Evolutionary conservation across 768 basidiomycete genomes (phyloP).

Genomic region (Pulveroboletus sp.): DNA sequence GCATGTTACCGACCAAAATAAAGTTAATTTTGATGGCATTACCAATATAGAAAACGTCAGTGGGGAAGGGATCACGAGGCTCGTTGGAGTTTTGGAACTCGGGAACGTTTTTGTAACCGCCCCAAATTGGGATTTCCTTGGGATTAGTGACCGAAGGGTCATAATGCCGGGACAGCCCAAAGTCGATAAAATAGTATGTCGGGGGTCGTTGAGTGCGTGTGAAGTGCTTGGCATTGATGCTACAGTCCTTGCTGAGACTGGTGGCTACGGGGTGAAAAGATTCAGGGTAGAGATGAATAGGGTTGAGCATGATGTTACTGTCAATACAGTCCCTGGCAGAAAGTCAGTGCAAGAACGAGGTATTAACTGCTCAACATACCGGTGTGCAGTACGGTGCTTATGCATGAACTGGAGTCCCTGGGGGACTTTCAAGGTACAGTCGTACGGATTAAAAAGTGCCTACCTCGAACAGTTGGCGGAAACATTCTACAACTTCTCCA

Average conservation of each 20-base stretch:
- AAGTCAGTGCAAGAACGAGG: neutral
- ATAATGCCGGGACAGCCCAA: slow-evolving; percentile 35
- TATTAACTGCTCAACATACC: neutral
- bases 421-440: neutral
- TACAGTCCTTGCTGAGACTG: slow-evolving; percentile 16
- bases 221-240: slow-evolving; percentile 18
- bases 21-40: slow-evolving; percentile 36
- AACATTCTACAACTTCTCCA: slow-evolving; percentile 33
- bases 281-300: slow-evolving; percentile 22
- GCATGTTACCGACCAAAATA: slow-evolving; percentile 21
- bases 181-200: slow-evolving; percentile 24
- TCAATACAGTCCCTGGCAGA: slow-evolving; percentile 28
- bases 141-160: slow-evolving; percentile 26
- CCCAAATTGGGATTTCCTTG: slow-evolving; percentile 29
- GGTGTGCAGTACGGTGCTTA: slow-evolving; percentile 17
- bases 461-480: slow-evolving; percentile 33
- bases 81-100: slow-evolving; percentile 30
- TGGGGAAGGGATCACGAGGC: slow-evolving; percentile 38
- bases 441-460: neutral
- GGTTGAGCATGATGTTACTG: slow-evolving; percentile 35
- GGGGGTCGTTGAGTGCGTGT: slow-evolving; percentile 31
- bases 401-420: slow-evolving; percentile 29
- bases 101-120: slow-evolving; percentile 43
- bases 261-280: slow-evolving; percentile 25
- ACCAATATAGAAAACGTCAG: slow-evolving; percentile 44